Base-by-base conservation (phyloP, 202 grass and related monocot species). In the Saccharum hybrid region DNA sequence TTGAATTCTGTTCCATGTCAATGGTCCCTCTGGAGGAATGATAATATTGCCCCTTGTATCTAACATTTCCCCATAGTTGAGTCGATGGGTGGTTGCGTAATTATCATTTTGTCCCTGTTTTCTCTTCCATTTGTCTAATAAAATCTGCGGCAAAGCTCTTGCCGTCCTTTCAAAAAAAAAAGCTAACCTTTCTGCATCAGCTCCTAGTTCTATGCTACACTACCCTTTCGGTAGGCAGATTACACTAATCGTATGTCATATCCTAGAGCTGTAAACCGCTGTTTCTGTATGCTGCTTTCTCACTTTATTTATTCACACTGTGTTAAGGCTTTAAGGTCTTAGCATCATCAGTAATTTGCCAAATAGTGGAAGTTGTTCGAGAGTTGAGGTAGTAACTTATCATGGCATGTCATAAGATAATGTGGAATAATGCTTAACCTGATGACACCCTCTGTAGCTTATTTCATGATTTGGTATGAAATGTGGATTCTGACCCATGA, bases 1-100 rank as follows among this genome's bases (percentile, higher is more conserved):
- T 80, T 62, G 10, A 21, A 33, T 76, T 66, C 1, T 45, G 48
- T 66, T 74, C 42, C 14, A 65, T 71, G n/a, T 15, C 51, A 72
- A 9, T 42, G 4, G 0, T 28, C 5, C 49, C 7, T 51, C 19
- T 72, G 28, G 22, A 71, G 10, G 12, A 64, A 72, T 71, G 41
- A 48, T 28, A 51, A 8, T 78, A 9, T 28, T 52, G 39, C 43
- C 42, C 6, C 31, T 14, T 73, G 33, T 42, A 66, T 13, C 45
- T 69, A 59, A 45, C 19, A 18, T 68, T 66, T 76, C 15, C 18
- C 18, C 51, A 54, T 54, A 19, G 51, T 54, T 54, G 51, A 54
- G 51, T 54, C 51, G 16, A 19, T 54, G 16, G 16, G 6, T 54
- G 51, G 51, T 8, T 8, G 7, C n/a, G 16, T 19, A 54, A 54